Conservation (phyloP, 1,284 basidiomycete species). For the Retiboletus flavoniger region DNA sequence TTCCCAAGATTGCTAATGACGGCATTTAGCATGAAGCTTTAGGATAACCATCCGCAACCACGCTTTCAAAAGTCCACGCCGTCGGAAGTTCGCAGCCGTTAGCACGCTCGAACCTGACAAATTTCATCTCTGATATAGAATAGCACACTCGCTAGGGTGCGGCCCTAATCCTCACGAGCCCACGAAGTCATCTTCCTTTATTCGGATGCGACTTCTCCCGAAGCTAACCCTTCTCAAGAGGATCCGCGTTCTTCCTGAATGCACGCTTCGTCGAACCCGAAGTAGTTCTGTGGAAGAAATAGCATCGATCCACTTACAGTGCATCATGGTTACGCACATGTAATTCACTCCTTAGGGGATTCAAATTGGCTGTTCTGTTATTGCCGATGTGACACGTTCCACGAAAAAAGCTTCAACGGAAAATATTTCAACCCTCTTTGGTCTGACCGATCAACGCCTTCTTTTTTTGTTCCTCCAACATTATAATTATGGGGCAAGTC, state of each 20-base stretch:
- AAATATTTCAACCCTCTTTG: not conserved
- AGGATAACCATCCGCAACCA: conserved; percentile 3
- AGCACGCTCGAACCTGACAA: conserved; percentile 21
- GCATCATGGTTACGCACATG: conserved; percentile 8
- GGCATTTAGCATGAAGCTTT: conserved; percentile 21
- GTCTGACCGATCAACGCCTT: conserved; percentile 4
- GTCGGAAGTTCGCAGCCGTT: conserved; percentile 18
- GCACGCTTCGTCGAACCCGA: conserved; percentile 6
- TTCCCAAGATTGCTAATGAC: conserved; percentile 7
- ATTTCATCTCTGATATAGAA: conserved; percentile 21
- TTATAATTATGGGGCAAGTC: conserved; percentile 2
- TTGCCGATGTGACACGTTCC: conserved; percentile 17
- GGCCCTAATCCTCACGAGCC: conserved; percentile 12
- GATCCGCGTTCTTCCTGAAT: conserved; percentile 20
- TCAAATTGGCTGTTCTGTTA: conserved; percentile 9
- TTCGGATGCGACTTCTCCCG: conserved; percentile 3
- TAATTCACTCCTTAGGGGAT: conserved; percentile 2
- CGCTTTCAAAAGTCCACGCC: conserved; percentile 2
- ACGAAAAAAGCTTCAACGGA: conserved; percentile 3
- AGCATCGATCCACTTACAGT: conserved; percentile 4
- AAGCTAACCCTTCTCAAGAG: conserved; percentile 20
- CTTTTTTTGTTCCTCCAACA: not conserved
- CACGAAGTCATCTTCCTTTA: conserved; percentile 10
- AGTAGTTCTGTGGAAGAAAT: conserved; percentile 7
- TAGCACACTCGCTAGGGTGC: conserved; percentile 1